These are phyloP conservation scores for Magnusiomyces magnusii DNA, from an alignment of 1,139 yeast species.

Conservation along the genomic window DNA sequence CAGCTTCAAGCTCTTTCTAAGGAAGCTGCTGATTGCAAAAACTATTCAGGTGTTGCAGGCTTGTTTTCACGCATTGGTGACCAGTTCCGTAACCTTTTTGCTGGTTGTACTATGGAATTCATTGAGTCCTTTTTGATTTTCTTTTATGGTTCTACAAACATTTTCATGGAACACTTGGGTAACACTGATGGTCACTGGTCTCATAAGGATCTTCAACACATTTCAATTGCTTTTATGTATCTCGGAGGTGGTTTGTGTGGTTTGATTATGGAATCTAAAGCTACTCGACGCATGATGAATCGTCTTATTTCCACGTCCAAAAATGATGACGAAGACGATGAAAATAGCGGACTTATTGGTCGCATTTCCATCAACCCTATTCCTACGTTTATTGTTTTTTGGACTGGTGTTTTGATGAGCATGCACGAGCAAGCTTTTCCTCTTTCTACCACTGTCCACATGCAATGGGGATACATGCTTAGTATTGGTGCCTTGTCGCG, in stretches of 20 bases:
- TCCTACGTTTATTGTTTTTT: conserved; percentile 85
- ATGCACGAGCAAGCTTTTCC: conserved; percentile 80
- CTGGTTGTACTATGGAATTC: conserved; percentile 65
- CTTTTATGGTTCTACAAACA: conserved; percentile 80
- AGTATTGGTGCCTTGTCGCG: conserved; percentile 74
- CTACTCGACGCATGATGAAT: conserved; percentile 32
- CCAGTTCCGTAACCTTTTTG: conserved; percentile 19
- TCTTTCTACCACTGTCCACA: conserved; percentile 70
- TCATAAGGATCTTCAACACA: conserved; percentile 92
- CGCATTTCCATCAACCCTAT: conserved; percentile 57
- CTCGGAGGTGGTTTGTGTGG: conserved; percentile 94
- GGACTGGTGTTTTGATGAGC: conserved; percentile 98
- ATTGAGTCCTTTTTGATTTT: conserved; percentile 71
- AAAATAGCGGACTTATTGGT: conserved; percentile 21
- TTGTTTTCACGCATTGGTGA: conserved; percentile 31
- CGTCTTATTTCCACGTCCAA: conserved; percentile 12
- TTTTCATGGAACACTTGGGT: conserved; percentile 85
- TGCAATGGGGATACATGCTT: conserved; percentile 86
- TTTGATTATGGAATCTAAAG: conserved; percentile 58
- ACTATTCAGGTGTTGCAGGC: not conserved
- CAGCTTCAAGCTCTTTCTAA: conserved; percentile 1
- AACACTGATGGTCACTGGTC: conserved; percentile 72
- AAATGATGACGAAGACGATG: conserved; percentile 16
- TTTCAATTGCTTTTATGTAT: conserved; percentile 87
- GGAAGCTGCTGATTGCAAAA: not conserved